These are phyloP conservation scores for Fusarium sp. DNA, from an alignment of 2,329 filamentous ascomycete genomes.

Conservation along the genomic window DNA sequence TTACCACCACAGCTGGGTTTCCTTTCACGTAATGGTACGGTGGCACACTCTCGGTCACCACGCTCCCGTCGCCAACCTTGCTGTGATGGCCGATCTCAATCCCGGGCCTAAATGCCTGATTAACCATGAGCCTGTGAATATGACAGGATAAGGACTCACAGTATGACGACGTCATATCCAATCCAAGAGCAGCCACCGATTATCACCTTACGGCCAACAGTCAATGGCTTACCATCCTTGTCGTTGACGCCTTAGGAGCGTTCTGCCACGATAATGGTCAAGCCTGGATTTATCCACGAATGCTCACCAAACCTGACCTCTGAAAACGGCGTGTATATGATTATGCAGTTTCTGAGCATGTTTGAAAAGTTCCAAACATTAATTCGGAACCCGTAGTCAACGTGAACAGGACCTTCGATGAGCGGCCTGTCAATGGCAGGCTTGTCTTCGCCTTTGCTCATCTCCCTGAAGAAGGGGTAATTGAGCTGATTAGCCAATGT, in stretches of 20 bases:
- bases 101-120: background rate
- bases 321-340: constrained; percentile 4
- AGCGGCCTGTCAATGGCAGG: background rate
- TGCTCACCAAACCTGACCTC: constrained; percentile 3
- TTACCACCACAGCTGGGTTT: background rate
- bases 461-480: background rate
- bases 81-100: constrained; percentile 5
- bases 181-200: constrained; percentile 13
- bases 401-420: constrained; percentile 1
- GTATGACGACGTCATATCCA: background rate
- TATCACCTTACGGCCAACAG: background rate
- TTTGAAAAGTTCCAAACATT: background rate
- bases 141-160: background rate
- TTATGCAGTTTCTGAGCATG: background rate
- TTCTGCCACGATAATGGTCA: constrained; percentile 8
- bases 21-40: background rate
- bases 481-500: background rate
- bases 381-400: constrained; percentile 5
- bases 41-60: constrained; percentile 4
- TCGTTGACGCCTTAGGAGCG: background rate
- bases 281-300: background rate
- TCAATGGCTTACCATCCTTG: background rate
- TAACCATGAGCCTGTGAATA: background rate
- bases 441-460: background rate
- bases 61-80: background rate